These are phyloP conservation scores for Nepenthes mirabilis DNA, from an alignment of 148 eudicot genomes.

Conservation along the genomic window DNA sequence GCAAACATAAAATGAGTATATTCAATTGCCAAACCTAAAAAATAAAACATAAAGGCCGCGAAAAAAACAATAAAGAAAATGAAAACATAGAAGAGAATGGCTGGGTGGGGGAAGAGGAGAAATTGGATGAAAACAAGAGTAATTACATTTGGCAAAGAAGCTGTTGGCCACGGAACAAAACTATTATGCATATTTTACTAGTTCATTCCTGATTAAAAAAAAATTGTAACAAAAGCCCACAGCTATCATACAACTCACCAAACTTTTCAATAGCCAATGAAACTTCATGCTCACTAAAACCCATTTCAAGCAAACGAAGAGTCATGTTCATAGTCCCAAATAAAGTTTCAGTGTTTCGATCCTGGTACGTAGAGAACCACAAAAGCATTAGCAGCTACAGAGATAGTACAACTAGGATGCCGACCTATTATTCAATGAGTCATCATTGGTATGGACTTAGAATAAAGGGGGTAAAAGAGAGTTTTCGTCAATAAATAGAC, in stretches of 20 bases:
- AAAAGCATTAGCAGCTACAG: background rate
- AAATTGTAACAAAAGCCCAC: background rate
- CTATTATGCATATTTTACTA: background rate
- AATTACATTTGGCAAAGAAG: background rate
- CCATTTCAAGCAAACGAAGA: slow-evolving; percentile 69
- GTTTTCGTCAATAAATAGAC: no score
- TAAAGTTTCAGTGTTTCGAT: slow-evolving; percentile 41
- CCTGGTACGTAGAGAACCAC: slow-evolving; percentile 27
- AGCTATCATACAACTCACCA: slow-evolving; percentile 34
- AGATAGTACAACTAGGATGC: no score
- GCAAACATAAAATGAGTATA: no score
- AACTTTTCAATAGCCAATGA: slow-evolving; percentile 73
- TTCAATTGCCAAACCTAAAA: background rate
- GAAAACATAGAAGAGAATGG: no score
- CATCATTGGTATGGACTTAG: no score
- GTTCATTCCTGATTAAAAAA: slow-evolving; percentile 4
- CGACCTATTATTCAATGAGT: no score
- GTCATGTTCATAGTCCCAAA: slow-evolving; percentile 90
- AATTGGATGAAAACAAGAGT: background rate
- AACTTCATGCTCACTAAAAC: slow-evolving; percentile 76
- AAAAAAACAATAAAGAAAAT: no score
- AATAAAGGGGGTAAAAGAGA: no score
- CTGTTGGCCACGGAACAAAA: background rate
- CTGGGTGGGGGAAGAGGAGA: no score
- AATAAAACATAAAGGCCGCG: background rate